phyloP scores from a whole-genome alignment of 768 basidiomycete species.

The Hemileccinum impolitum region DNA sequence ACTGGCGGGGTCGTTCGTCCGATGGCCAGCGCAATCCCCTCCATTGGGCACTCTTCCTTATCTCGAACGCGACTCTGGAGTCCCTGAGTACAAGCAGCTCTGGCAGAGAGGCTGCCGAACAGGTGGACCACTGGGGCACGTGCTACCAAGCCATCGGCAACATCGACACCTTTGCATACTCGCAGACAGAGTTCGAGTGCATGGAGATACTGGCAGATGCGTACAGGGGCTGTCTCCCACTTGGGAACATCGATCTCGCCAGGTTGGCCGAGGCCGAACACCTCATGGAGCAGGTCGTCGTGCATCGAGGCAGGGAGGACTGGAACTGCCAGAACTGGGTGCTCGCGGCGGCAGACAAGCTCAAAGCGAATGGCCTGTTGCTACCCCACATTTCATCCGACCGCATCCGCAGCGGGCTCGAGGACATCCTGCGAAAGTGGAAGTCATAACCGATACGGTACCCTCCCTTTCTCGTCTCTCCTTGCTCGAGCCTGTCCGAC shows the following conservation, averaged over 20 bases:
- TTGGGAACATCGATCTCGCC: slow-evolving; percentile 18
- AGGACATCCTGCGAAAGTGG: slow-evolving; percentile 24
- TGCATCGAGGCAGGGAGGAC: slow-evolving; percentile 26
- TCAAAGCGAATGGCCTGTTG: slow-evolving; percentile 18
- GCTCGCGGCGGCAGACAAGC: slow-evolving; percentile 21
- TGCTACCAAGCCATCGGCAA: slow-evolving; percentile 30
- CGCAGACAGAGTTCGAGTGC: slow-evolving; percentile 24
- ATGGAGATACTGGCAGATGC: slow-evolving; percentile 31
- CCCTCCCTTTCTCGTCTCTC: not conserved
- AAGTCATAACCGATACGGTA: slow-evolving; percentile 12
- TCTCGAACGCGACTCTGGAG: slow-evolving; percentile 20
- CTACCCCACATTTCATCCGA: slow-evolving; percentile 17
- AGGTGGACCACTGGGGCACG: slow-evolving; percentile 30
- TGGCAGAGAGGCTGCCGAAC: slow-evolving; percentile 21
- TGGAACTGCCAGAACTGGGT: slow-evolving; percentile 35
- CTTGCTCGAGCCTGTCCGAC: slow-evolving; percentile 4
- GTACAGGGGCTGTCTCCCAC: slow-evolving; percentile 29
- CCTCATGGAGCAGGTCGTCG: slow-evolving; percentile 23
- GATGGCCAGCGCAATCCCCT: slow-evolving; percentile 25
- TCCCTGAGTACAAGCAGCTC: slow-evolving; percentile 21
- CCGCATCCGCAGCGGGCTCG: slow-evolving; percentile 20
- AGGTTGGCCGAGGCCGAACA: slow-evolving; percentile 12
- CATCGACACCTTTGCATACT: slow-evolving; percentile 27
- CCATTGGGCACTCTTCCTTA: slow-evolving; percentile 30
- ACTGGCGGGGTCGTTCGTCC: slow-evolving; percentile 23